Percentiles rank a stretch among this genome's conserved stretches.
Evolutionary conservation across 768 basidiomycete genomes (phyloP).

Genomic region (Kwoniella mangroviensis): DNA sequence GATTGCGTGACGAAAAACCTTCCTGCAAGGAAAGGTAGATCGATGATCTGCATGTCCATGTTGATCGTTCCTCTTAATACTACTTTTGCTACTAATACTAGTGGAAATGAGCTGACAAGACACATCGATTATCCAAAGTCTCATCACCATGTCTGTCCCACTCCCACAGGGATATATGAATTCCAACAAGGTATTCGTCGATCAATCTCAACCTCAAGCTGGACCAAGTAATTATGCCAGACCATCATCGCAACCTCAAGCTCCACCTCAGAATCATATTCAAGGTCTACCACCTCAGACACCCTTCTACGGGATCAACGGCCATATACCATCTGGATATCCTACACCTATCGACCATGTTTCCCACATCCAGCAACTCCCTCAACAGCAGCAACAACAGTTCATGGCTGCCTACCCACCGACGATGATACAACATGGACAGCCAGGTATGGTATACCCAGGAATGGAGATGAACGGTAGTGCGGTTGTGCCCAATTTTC

Average conservation of each 20-base stretch:
- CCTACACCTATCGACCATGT: neutral
- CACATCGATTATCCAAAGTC: neutral
- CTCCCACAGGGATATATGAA: conserved; percentile 17
- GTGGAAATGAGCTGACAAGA: conserved; percentile 5
- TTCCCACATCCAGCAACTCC: neutral
- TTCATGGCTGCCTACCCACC: conserved; percentile 12
- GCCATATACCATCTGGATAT: conserved; percentile 10
- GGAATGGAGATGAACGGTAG: conserved; percentile 9
- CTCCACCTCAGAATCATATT: neutral
- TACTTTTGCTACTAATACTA: neutral
- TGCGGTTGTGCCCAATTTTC: conserved; percentile 17
- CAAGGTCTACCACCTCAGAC: conserved; percentile 12
- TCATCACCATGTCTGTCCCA: conserved; percentile 20
- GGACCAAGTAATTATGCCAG: conserved; percentile 25
- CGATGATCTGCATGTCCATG: neutral
- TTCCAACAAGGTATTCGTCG: conserved; percentile 4
- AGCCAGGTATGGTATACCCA: conserved; percentile 8
- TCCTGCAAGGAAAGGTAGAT: neutral
- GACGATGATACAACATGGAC: conserved; percentile 5
- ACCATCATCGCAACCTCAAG: conserved; percentile 1
- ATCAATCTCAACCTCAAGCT: conserved; percentile 15
- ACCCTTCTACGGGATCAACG: conserved; percentile 12
- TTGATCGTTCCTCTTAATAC: neutral
- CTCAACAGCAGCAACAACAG: conserved; percentile 18
- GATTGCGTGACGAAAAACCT: neutral